Evolutionary conservation across 352 stramenopile genomes (phyloP).

Genomic region (Globisporangium megalacanthum): DNA sequence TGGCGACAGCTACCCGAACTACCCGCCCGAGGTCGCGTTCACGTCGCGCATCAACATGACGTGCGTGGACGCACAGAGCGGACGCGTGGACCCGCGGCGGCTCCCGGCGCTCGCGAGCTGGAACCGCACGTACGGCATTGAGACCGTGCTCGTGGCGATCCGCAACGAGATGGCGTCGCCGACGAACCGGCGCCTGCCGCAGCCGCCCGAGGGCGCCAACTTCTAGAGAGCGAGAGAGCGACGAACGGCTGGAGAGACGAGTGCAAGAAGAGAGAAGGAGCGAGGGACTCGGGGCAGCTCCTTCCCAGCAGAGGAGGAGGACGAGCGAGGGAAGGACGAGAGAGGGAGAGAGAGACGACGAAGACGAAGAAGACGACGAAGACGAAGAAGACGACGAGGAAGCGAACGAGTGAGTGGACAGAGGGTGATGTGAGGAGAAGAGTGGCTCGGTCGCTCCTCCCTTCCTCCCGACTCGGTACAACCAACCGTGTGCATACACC

Average conservation of each 20-base stretch:
- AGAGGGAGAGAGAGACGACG: slow-evolving; percentile 2
- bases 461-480: too few species aligned
- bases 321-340: slow-evolving; percentile 8
- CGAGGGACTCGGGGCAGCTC: background rate
- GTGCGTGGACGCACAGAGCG: slow-evolving; percentile 90
- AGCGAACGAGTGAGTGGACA: too few species aligned
- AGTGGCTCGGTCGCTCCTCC: too few species aligned
- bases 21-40: slow-evolving; percentile 93
- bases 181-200: slow-evolving; percentile 86
- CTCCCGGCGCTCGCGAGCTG: slow-evolving; percentile 64
- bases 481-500: too few species aligned
- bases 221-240: slow-evolving; percentile 74
- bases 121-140: slow-evolving; percentile 88
- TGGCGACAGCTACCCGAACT: slow-evolving; percentile 92
- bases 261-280: slow-evolving; percentile 9
- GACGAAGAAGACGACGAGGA: too few species aligned
- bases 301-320: too few species aligned
- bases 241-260: background rate
- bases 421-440: too few species aligned
- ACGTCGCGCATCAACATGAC: slow-evolving; percentile 97
- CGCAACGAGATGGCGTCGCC: slow-evolving; percentile 87
- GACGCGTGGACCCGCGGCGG: slow-evolving; percentile 75
- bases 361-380: too few species aligned
- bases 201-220: slow-evolving; percentile 86
- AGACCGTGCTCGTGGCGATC: slow-evolving; percentile 86